A percentile compares a stretch with the other conserved stretches of the same genome.
Evolutionary conservation across 2,329 filamentous ascomycete genomes (phyloP).

Genomic region (Penicillium decumbens): DNA sequence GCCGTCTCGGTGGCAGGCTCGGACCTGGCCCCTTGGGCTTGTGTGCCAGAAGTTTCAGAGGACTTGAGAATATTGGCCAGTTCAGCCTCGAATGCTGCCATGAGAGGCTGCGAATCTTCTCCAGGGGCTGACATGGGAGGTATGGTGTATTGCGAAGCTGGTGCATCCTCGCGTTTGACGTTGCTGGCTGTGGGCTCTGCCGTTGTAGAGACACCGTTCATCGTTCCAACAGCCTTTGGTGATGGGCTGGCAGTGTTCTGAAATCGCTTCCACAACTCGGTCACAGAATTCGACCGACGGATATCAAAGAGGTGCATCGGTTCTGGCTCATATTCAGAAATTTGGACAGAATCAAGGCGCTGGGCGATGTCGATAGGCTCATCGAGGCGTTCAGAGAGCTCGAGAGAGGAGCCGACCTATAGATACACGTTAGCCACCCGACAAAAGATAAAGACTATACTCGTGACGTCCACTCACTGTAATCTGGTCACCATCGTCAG

Average conservation of each 20-base stretch:
- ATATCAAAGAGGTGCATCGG: constrained; percentile 48
- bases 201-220: background rate
- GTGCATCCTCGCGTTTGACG: constrained; percentile 8
- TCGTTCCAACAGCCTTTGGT: background rate
- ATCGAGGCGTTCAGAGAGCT: constrained; percentile 45
- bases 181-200: constrained; percentile 1
- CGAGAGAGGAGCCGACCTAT: constrained; percentile 46
- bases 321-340: constrained; percentile 14
- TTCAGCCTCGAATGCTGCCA: constrained; percentile 40
- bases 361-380: constrained; percentile 32
- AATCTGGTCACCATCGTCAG: constrained; percentile 48
- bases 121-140: constrained; percentile 9
- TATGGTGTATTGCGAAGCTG: constrained; percentile 8
- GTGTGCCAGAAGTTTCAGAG: constrained; percentile 5
- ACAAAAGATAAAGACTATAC: no score
- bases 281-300: constrained; percentile 37
- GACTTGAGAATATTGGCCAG: constrained; percentile 34
- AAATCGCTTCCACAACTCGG: constrained; percentile 38
- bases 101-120: constrained; percentile 29
- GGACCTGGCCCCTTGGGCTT: background rate
- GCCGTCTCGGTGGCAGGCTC: background rate
- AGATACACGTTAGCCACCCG: constrained; percentile 12
- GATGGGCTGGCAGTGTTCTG: constrained; percentile 14
- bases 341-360: constrained; percentile 7
- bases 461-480: constrained; percentile 33